These are phyloP conservation scores for Triticum urartu DNA, from an alignment of 176 grass and related monocot genomes.

Conservation along the genomic window DNA sequence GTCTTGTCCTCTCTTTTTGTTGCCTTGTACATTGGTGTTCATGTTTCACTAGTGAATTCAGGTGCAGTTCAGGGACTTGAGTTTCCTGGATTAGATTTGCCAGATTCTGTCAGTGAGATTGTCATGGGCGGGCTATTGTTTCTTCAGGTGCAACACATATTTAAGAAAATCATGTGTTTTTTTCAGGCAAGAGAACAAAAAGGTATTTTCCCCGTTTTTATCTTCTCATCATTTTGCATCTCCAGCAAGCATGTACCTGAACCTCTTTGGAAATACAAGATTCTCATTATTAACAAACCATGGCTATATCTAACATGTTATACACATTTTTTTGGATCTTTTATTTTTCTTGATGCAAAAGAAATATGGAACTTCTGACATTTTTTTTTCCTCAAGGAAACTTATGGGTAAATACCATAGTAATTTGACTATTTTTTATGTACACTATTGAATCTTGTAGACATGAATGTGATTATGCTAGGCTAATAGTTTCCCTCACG, in stretches of 20 bases:
- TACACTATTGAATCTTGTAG: slow-evolving; percentile 22
- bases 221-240: not conserved
- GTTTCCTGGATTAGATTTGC: slow-evolving; percentile 81
- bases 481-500: slow-evolving; percentile 20
- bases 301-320: not conserved
- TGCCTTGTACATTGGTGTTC: slow-evolving; percentile 57
- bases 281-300: not conserved
- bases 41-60: slow-evolving; percentile 54
- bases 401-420: not conserved
- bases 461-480: slow-evolving; percentile 20
- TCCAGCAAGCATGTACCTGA: slow-evolving; percentile 20
- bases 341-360: slow-evolving; percentile 16
- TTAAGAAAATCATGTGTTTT: slow-evolving; percentile 57
- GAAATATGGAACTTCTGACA: slow-evolving; percentile 6
- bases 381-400: slow-evolving; percentile 1
- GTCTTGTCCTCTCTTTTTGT: slow-evolving; percentile 70
- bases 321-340: not conserved
- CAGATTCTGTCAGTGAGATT: slow-evolving; percentile 85
- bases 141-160: slow-evolving; percentile 67
- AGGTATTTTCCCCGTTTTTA: slow-evolving; percentile 37
- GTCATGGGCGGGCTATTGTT: slow-evolving; percentile 76
- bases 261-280: not conserved
- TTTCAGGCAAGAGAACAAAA: slow-evolving; percentile 70
- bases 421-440: not conserved
- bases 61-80: slow-evolving; percentile 61